Evolutionary conservation across 345 rosid genomes (phyloP), one percentile per base, ranked within the genome.

Genomic region (Hibiscus trionum): DNA sequence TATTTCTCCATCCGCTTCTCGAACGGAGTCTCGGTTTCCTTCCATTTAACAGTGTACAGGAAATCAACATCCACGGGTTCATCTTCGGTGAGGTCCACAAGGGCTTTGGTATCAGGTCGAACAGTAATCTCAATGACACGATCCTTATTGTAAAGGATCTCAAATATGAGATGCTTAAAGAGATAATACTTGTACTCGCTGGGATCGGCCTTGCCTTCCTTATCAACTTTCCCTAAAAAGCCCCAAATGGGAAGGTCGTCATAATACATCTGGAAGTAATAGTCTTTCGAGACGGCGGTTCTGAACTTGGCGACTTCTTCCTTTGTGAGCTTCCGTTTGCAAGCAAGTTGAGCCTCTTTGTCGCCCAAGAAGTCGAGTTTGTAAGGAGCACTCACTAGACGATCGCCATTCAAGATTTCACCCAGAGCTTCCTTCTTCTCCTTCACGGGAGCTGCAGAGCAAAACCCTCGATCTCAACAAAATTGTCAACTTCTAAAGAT

Each of bases 351-450:
- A 16, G 88, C 72, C 19, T 77, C 80, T 42, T 79, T 85, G 5
- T 85, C 85, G 39, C 53, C 70, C 58, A 76, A 31, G 39, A 83
- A 85, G 64, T 85, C 77, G 24, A 85, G 85, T 37, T 75, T 76
- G 70, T 83, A 89, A 0, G 91, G 94, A 15, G 93, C 90, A 74
- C 78, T 89, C 5, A 89, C 94, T 58, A 89, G 71, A 35, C 91
- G 75, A 75, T 89, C 94, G 7, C 91, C 94, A 71, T 89, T 89
- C 49, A 89, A 80, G 60, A 89, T 84, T 72, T 89, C 91, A 52
- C 91, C 91, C 56, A 89, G 86, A 71, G 91, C 91, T 83, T 89
- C 88, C 79, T 72, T 80, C 70, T 83, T 85, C 42, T 81, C 83
- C 60, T 73, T 83, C 61, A 31, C 60, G 5, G 77, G 86, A 74